Evolutionary conservation across 1,284 basidiomycete genomes (phyloP).

Genomic region (Pisolithus thermaeus): DNA sequence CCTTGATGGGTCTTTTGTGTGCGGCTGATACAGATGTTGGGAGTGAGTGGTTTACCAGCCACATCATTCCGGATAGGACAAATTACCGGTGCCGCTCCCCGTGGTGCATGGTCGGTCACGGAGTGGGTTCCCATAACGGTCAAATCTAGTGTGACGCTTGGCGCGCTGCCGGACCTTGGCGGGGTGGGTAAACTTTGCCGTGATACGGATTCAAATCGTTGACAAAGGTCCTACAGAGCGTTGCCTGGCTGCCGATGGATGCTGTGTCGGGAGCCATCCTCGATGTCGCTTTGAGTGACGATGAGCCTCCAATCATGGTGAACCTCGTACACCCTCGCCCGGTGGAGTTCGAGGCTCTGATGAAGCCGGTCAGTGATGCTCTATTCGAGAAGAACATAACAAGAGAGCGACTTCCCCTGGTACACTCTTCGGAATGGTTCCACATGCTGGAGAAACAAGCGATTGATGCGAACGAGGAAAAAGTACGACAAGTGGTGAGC

Average conservation of each 20-base stretch:
- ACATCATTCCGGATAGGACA: slow-evolving; percentile 29
- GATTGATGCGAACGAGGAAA: slow-evolving; percentile 10
- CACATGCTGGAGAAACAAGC: slow-evolving; percentile 15
- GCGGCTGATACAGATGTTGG: slow-evolving; percentile 18
- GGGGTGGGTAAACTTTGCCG: slow-evolving; percentile 18
- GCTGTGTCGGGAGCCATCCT: slow-evolving; percentile 14
- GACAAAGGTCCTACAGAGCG: slow-evolving; percentile 8
- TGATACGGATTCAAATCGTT: not conserved
- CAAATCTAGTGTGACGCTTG: slow-evolving; percentile 22
- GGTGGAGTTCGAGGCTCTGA: slow-evolving; percentile 12
- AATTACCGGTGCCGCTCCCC: slow-evolving; percentile 21
- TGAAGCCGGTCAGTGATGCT: slow-evolving; percentile 11
- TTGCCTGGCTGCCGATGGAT: slow-evolving; percentile 21
- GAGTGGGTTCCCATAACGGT: slow-evolving; percentile 32
- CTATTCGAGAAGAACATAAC: slow-evolving; percentile 5
- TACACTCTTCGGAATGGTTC: slow-evolving; percentile 23
- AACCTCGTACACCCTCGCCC: slow-evolving; percentile 22
- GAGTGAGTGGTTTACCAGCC: slow-evolving; percentile 16
- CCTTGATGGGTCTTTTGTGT: not conserved
- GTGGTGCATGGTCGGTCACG: slow-evolving; percentile 26
- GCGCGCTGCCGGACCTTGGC: slow-evolving; percentile 20
- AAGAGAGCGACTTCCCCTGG: slow-evolving; percentile 11
- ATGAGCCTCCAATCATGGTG: slow-evolving; percentile 7
- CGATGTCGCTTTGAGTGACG: slow-evolving; percentile 16
- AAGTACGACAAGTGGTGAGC: slow-evolving; percentile 19